Evolutionary conservation across 495 filamentous ascomycete species (phyloP), one percentile per base, ranked within the genome.

Genomic region (Tuber microsphaerosporum): DNA sequence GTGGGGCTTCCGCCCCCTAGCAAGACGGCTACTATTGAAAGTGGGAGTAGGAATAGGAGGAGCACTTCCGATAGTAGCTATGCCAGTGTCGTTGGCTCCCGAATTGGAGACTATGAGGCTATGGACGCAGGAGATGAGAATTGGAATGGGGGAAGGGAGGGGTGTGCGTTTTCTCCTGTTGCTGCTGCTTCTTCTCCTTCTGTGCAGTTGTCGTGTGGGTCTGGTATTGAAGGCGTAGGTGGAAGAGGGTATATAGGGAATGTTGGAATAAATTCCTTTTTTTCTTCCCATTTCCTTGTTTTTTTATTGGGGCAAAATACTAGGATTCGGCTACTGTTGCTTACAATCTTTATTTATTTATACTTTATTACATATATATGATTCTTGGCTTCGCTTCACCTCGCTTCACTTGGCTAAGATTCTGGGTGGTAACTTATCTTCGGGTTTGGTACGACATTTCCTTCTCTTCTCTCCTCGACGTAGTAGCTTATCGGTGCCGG

Each of bases 21-120:
- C 34, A 41, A 45, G 61, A 20, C 75, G 70, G 69, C 46, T 26
- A 1, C 73, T 71, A 31, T n/a, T 51, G 17, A 68, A 41, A 39
- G 10, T 46, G 16, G 39, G 70, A 37, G 34, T 46, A 31, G 51
- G 51, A n/a, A 70, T 9, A 48, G 72, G 65, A 71, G 71, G 37
- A 34, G 76, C 19, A 79, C 76, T 0, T 65, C 70, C 34, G 77
- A 79, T 61, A 78, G 76, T 42, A 79, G 77, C 42, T 79, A 79
- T 51, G 77, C 77, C 9, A 79, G 76, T 31, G 77, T 76, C 14
- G 76, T 79, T 42, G 77, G 77, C 3, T 79, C 76, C 1, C 77
- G 76, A 10, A 71, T 75, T 17, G 77, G 71, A 10, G 75, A 79
- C 19, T 46, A 26, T 19, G 76, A 72, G 12, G 39, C 12, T 10